A percentile compares a stretch with the other conserved stretches of the same genome.
These are phyloP conservation scores for Euclidium syriacum DNA, from an alignment of 345 rosid species.

Conservation along the genomic window DNA sequence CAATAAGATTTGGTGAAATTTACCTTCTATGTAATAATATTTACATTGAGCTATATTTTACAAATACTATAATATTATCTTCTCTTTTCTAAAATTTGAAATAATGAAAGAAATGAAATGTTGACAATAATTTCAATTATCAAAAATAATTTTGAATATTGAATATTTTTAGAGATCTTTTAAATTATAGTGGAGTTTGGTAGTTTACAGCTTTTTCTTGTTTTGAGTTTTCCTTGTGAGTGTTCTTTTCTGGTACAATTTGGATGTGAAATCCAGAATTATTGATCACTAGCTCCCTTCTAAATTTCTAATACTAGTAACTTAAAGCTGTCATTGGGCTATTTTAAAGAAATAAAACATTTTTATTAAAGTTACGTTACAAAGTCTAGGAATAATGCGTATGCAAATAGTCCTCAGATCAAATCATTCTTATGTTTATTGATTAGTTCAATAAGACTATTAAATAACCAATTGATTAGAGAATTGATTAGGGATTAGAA, in stretches of 20 bases:
- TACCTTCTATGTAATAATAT: too few relatives aligned
- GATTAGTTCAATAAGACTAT: not conserved
- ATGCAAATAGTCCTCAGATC: not conserved
- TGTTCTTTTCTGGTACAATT: conserved; percentile 1
- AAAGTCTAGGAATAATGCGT: not conserved
- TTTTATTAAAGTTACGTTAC: not conserved
- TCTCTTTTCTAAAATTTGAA: too few relatives aligned
- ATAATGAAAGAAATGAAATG: too few relatives aligned
- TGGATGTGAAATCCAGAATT: not conserved
- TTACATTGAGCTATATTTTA: too few relatives aligned
- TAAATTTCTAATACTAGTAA: not conserved
- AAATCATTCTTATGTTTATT: conserved; percentile 2
- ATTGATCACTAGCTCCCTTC: conserved; percentile 17
- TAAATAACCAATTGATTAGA: conserved; percentile 12
- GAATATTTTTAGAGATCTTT: too few relatives aligned
- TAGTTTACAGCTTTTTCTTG: conserved; percentile 25
- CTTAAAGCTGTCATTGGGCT: conserved; percentile 10
- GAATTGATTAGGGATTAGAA: conserved; percentile 1
- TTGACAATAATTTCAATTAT: too few relatives aligned
- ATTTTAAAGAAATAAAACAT: not conserved
- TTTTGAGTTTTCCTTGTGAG: not conserved
- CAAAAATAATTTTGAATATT: too few relatives aligned
- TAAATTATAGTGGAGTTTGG: not conserved
- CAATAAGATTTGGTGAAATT: too few relatives aligned
- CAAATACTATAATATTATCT: too few relatives aligned